Evolutionary conservation across 2,329 filamentous ascomycete species (phyloP).

Genomic region (Zymoseptoria passerinii): DNA sequence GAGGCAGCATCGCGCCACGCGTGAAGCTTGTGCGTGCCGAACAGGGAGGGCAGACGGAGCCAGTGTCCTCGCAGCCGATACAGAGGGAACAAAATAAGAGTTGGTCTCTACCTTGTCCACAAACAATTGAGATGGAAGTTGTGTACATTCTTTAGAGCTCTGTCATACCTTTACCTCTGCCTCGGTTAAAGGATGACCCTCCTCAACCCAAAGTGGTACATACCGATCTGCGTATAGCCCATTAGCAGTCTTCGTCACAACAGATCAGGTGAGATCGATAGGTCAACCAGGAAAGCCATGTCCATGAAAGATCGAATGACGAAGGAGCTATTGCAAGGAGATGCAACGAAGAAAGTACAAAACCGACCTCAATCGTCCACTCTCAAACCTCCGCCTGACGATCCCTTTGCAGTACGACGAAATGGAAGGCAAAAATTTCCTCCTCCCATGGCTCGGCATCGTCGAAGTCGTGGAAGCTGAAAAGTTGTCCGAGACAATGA

Average conservation of each 20-base stretch:
- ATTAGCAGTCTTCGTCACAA: background rate
- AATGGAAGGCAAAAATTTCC: conserved; percentile 10
- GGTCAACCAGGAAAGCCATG: background rate
- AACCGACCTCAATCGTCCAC: background rate
- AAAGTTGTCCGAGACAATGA: conserved; percentile 7
- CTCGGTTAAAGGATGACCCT: background rate
- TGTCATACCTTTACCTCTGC: background rate
- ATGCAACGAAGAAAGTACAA: conserved; percentile 6
- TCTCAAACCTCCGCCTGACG: background rate
- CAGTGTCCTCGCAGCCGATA: too few species aligned
- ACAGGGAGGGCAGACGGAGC: too few species aligned
- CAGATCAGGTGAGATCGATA: background rate
- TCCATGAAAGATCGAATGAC: conserved; percentile 8
- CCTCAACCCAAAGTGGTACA: background rate
- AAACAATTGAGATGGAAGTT: too few species aligned
- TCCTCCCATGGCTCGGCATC: conserved; percentile 15
- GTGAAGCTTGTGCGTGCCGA: too few species aligned
- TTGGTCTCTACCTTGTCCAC: too few species aligned
- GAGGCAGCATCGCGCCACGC: background rate
- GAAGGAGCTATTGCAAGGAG: conserved; percentile 10
- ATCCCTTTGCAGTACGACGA: conserved; percentile 8
- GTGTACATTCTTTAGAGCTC: background rate
- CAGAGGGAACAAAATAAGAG: too few species aligned
- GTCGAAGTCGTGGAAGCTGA: conserved; percentile 8
- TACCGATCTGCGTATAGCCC: background rate